phyloP scores from a whole-genome alignment of 768 basidiomycete species.

The Plicaturopsis crispa region DNA sequence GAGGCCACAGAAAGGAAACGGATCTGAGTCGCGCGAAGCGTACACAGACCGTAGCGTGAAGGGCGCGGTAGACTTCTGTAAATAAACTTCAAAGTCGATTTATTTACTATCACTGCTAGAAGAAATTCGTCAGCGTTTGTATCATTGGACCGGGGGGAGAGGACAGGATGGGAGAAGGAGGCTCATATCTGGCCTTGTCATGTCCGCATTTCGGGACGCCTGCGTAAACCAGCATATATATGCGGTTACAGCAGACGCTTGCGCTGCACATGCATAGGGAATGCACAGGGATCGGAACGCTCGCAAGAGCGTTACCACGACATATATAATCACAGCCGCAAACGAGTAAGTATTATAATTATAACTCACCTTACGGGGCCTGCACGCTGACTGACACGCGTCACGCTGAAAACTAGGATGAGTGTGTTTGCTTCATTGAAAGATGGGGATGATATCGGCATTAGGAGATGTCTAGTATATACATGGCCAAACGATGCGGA shows the following conservation, averaged over 20 bases:
- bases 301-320: constrained; percentile 51
- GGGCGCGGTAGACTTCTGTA: too few species aligned
- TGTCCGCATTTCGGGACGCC: constrained; percentile 44
- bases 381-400: too few species aligned
- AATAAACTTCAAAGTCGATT: too few species aligned
- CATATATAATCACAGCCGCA: constrained; percentile 48
- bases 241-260: constrained; percentile 41
- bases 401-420: too few species aligned
- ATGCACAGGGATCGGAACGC: constrained; percentile 29
- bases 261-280: constrained; percentile 14
- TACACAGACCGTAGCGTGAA: too few species aligned
- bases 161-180: not conserved
- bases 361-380: constrained; percentile 10
- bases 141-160: constrained; percentile 1
- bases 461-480: not conserved
- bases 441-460: not conserved
- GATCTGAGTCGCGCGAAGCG: too few species aligned
- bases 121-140: too few species aligned
- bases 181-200: constrained; percentile 90
- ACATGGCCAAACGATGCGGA: constrained; percentile 6
- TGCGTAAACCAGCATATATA: constrained; percentile 40
- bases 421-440: too few species aligned
- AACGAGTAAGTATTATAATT: constrained; percentile 1
- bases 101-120: not conserved
- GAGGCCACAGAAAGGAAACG: too few species aligned